These are phyloP conservation scores for Oryza rufipogon DNA, from an alignment of 176 grass and related monocot species.

Conservation along the genomic window DNA sequence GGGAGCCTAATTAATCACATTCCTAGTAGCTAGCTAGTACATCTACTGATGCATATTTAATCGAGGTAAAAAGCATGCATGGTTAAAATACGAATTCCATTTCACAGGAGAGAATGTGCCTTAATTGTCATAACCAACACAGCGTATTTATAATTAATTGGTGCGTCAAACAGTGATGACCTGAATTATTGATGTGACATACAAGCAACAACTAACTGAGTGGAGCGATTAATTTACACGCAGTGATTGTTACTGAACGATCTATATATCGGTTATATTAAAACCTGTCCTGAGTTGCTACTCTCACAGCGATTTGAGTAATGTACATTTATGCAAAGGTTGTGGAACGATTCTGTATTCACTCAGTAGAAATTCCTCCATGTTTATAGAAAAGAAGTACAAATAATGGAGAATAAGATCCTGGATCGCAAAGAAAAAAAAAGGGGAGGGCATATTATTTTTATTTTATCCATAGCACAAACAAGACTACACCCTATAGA, in stretches of 20 bases:
- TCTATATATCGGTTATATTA: too few species aligned
- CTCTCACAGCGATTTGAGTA: too few species aligned
- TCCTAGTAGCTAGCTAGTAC: too few species aligned
- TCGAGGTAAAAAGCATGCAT: not conserved
- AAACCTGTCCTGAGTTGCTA: too few species aligned
- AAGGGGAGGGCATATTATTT: not conserved
- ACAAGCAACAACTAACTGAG: not conserved
- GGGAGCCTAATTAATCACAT: too few species aligned
- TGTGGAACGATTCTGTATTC: not conserved
- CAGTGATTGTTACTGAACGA: not conserved
- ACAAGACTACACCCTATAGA: not conserved
- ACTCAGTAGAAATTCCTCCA: not conserved
- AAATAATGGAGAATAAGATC: constrained; percentile 20
- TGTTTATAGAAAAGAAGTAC: not conserved
- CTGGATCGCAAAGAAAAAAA: not conserved
- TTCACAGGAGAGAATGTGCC: not conserved
- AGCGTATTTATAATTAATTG: not conserved
- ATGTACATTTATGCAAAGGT: constrained; percentile 10
- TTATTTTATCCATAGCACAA: not conserved
- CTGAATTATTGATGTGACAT: constrained; percentile 7
- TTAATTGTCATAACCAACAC: not conserved
- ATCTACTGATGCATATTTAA: too few species aligned
- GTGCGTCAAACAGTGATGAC: not conserved
- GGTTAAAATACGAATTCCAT: not conserved
- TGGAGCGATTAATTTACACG: not conserved